These are phyloP conservation scores for Trametes hirsuta DNA, from an alignment of 1,284 basidiomycete genomes.

Conservation along the genomic window DNA sequence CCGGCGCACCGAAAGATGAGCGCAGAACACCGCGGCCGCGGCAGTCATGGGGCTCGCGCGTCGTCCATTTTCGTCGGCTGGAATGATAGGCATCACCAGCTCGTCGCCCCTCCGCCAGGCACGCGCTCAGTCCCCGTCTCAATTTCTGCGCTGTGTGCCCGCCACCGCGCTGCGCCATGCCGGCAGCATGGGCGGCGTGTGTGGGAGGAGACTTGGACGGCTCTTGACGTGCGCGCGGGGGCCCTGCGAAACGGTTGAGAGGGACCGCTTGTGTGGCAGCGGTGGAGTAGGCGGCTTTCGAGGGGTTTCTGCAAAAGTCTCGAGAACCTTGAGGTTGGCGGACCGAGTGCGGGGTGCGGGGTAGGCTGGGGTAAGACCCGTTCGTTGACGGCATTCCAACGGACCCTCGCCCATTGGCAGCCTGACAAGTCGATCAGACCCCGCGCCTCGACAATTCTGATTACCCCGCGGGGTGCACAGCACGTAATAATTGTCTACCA, in stretches of 20 bases:
- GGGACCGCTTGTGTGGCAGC: too few relatives aligned
- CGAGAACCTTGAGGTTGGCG: background rate
- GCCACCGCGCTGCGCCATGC: background rate
- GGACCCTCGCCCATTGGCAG: conserved; percentile 2
- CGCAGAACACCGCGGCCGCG: background rate
- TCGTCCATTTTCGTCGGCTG: background rate
- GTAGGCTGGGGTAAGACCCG: background rate
- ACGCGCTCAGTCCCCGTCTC: conserved; percentile 2
- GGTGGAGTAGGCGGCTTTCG: too few relatives aligned
- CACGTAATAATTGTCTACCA: background rate
- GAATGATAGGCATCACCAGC: conserved; percentile 12
- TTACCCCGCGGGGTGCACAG: conserved; percentile 6
- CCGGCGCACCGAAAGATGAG: conserved; percentile 9
- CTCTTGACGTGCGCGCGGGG: background rate
- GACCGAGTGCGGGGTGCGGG: background rate
- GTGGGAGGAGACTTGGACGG: background rate
- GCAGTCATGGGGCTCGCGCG: conserved; percentile 16
- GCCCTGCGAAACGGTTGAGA: too few relatives aligned
- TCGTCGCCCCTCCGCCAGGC: conserved; percentile 1
- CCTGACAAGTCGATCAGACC: conserved; percentile 5
- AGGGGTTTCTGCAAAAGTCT: too few relatives aligned
- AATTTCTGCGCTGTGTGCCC: background rate
- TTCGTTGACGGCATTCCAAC: background rate
- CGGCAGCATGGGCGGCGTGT: background rate
- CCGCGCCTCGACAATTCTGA: conserved; percentile 1